Conservation (phyloP, 106 monocot species). For the Allium sativum region DNA sequence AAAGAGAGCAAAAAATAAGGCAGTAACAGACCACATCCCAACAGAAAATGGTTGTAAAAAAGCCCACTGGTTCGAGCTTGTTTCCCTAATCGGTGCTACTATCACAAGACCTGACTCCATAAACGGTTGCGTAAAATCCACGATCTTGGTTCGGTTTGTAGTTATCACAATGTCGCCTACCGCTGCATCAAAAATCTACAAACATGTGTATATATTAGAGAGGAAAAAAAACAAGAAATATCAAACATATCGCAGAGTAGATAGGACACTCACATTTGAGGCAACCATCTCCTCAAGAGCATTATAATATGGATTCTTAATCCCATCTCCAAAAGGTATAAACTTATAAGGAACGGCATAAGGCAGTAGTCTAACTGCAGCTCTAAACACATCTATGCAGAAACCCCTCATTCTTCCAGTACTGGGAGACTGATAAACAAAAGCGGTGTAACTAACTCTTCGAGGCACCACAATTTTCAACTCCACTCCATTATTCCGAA, state of each 20-base stretch:
- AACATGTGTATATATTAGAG: background rate
- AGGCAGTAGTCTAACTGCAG: conserved; percentile 52
- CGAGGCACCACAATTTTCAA: conserved; percentile 54
- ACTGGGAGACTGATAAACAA: conserved; percentile 22
- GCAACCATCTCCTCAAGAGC: conserved; percentile 40
- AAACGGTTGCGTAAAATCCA: conserved; percentile 86
- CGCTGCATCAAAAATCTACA: conserved; percentile 67
- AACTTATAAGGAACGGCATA: conserved; percentile 59
- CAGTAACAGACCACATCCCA: conserved; percentile 69
- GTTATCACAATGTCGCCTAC: conserved; percentile 72
- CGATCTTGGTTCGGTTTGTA: conserved; percentile 48
- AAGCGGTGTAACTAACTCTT: conserved; percentile 37
- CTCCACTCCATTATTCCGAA: conserved; percentile 49
- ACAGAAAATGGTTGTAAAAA: conserved; percentile 79
- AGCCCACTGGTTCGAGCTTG: conserved; percentile 44
- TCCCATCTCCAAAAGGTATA: conserved; percentile 46
- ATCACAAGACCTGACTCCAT: conserved; percentile 73
- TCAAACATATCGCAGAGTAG: no score
- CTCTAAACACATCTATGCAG: conserved; percentile 70
- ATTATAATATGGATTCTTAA: conserved; percentile 45
- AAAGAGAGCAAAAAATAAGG: conserved; percentile 37
- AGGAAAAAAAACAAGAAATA: background rate
- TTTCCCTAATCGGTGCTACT: conserved; percentile 32
- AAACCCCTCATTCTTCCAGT: conserved; percentile 30
- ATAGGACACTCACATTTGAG: conserved; percentile 37